Base-by-base conservation (phyloP, 2,329 filamentous ascomycete species). In the Diaporthe citrichinensis region DNA sequence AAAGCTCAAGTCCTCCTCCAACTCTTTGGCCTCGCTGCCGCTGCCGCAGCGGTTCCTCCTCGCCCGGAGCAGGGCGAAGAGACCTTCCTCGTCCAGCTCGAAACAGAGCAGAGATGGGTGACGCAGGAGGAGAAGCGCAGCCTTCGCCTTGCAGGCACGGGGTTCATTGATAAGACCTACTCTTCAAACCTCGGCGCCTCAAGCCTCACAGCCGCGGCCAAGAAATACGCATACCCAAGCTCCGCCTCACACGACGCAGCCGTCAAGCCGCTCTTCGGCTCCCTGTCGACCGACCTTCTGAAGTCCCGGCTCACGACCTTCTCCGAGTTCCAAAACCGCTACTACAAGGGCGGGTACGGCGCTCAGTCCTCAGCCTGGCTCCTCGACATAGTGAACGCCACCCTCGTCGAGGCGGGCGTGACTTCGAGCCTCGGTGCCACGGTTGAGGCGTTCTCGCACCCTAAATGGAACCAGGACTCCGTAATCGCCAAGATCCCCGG, bases 401-500 rank as follows among this genome's bases (percentile, higher is more conserved):
- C 92, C 2, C 86, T 96, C 73, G 82, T 86, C 0, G 87, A 89
- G 8, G 90, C 92, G 4, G 92, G 92, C 34, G 84, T 86, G 25
- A 84, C 49, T 15, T 36, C 31, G n/a, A 69, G 34, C 49, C 65
- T 90, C 20, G 93, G 91, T 20, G 87, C 90, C 78, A 88, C 88
- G 59, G 95, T 96, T 81, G 82, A 87, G 9, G 61, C 74, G 8
- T 77, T 77, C 39, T 62, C 94, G 96, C 81, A 84, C 57, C 46
- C 90, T 0, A 41, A 55, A 17, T 97, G 94, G 93, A 90, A 90
- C 20, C 94, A 97, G 81, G 92, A 91, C 79, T 94, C 91, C 79
- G 92, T 97, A 80, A 95, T 97, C 79, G 94, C 94, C 28, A 94
- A 92, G 1, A 92, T 97, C 41, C 94, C 94, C 0, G 94, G 94